These are phyloP conservation scores for Boletus semigastroideus DNA, from an alignment of 1,284 basidiomycete species.

Conservation along the genomic window DNA sequence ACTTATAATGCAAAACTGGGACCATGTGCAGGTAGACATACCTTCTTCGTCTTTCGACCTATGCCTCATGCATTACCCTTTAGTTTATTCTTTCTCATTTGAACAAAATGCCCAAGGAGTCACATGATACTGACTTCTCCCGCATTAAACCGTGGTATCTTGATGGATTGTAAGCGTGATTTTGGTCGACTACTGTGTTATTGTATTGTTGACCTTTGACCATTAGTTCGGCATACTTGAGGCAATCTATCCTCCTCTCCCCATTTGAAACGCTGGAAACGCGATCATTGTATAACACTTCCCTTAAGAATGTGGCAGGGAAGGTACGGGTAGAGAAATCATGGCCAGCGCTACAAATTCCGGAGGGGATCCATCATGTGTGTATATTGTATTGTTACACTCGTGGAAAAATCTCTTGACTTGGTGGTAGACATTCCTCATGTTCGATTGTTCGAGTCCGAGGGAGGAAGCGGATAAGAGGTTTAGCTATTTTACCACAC, in stretches of 20 bases:
- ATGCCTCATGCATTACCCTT: conserved; percentile 3
- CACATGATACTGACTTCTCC: conserved; percentile 94
- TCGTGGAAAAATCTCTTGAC: conserved; percentile 7
- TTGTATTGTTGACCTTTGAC: not conserved
- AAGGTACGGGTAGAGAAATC: conserved; percentile 69
- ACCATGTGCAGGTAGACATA: conserved; percentile 78
- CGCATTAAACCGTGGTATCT: conserved; percentile 98
- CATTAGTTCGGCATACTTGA: conserved; percentile 71
- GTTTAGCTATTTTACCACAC: conserved; percentile 84
- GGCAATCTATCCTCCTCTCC: conserved; percentile 89
- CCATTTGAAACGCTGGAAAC: conserved; percentile 90
- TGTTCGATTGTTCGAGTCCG: conserved; percentile 73
- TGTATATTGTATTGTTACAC: conserved; percentile 16
- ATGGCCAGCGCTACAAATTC: conserved; percentile 75
- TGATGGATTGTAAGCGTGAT: conserved; percentile 73
- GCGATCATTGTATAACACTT: conserved; percentile 72
- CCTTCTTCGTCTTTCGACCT: not conserved
- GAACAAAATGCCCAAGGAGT: conserved; percentile 89
- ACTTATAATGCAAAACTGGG: conserved; percentile 99
- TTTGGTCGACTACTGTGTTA: not conserved
- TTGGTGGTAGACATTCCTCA: conserved; percentile 58
- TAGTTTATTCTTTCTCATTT: conserved; percentile 86
- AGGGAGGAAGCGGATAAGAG: conserved; percentile 86
- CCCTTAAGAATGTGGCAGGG: conserved; percentile 82
- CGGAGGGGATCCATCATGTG: conserved; percentile 79